Conservation (phyloP, 331 rosid genomes). For the Rosa hybrid region DNA sequence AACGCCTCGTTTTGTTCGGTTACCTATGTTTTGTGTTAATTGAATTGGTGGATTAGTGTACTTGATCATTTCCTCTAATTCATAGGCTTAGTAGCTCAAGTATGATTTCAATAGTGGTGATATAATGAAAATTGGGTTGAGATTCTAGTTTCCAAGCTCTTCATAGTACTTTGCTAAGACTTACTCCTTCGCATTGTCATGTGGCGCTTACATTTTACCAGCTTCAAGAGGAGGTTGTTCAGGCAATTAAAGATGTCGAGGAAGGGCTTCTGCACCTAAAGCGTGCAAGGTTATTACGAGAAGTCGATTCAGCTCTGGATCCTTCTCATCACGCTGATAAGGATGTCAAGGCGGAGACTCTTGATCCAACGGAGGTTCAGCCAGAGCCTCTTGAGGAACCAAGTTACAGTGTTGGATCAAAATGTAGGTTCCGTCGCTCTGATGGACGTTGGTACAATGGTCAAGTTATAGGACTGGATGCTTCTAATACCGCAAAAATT, state of each 20-base stretch:
- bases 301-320: conserved; percentile 61
- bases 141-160: neutral
- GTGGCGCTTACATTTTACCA: conserved; percentile 29
- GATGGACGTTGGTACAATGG: conserved; percentile 97
- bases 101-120: neutral
- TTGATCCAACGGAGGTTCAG: conserved; percentile 53
- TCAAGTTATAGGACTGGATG: conserved; percentile 55
- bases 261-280: conserved; percentile 87
- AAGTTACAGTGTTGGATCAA: conserved; percentile 70
- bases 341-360: conserved; percentile 53
- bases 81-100: neutral
- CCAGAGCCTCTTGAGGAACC: conserved; percentile 56
- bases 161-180: neutral
- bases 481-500: conserved; percentile 59
- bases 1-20: neutral
- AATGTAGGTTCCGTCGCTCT: conserved; percentile 78
- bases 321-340: conserved; percentile 37
- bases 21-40: neutral
- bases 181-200: conserved; percentile 5
- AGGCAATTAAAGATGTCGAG: conserved; percentile 85
- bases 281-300: conserved; percentile 71
- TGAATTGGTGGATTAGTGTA: neutral
- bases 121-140: neutral
- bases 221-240: conserved; percentile 84
- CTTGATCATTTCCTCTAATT: no score